A percentile compares a stretch with the other conserved stretches of the same genome.
phyloP scores from a whole-genome alignment of 2,329 filamentous ascomycete genomes.

The Rhexocercosporidium sp. region DNA sequence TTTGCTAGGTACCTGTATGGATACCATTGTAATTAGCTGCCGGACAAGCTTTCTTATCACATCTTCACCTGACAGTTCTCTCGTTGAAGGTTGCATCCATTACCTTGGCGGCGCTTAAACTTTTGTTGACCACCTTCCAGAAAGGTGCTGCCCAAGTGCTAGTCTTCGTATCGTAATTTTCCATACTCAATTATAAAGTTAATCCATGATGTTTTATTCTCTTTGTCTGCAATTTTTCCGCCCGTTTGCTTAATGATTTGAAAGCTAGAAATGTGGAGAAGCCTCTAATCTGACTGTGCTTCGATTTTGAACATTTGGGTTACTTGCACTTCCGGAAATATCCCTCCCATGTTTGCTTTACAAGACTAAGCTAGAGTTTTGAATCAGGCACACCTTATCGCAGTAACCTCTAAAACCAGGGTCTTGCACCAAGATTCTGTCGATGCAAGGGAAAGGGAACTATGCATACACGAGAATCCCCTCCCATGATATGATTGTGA shows the following conservation, averaged over 20 bases:
- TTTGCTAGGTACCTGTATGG: too few relatives aligned
- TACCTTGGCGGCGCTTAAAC: neutral
- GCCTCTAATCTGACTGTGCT: too few relatives aligned
- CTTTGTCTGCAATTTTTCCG: too few relatives aligned
- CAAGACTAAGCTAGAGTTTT: too few relatives aligned
- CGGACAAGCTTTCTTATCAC: conserved; percentile 3
- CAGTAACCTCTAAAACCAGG: neutral
- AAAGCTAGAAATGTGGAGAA: too few relatives aligned
- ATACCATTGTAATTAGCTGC: neutral
- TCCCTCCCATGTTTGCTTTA: too few relatives aligned
- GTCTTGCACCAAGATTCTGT: too few relatives aligned
- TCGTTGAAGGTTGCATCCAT: neutral
- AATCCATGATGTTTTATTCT: too few relatives aligned
- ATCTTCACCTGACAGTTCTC: neutral
- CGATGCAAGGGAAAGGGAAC: neutral
- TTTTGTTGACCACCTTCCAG: neutral
- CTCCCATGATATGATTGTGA: neutral
- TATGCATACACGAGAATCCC: neutral
- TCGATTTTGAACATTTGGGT: too few relatives aligned
- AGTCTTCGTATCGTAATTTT: neutral
- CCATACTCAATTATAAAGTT: neutral
- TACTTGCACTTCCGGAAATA: too few relatives aligned
- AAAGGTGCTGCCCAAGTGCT: neutral
- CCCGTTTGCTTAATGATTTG: too few relatives aligned
- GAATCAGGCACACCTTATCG: neutral